Percentiles rank a stretch among this genome's conserved stretches.
phyloP scores from a whole-genome alignment of 805 yeast species.

The Saccharomyces mikatae region DNA sequence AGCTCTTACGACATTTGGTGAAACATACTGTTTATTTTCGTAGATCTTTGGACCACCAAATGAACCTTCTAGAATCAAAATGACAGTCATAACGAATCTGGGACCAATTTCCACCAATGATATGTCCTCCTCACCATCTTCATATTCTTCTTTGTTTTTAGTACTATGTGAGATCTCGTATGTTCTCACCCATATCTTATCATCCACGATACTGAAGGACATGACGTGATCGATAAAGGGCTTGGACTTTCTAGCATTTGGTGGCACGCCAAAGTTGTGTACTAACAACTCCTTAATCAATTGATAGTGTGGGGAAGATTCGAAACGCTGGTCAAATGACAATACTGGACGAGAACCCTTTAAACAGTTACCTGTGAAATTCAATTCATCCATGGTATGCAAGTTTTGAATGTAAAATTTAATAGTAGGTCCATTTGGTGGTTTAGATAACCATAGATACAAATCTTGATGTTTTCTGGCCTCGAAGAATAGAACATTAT shows the following conservation, averaged over 20 bases:
- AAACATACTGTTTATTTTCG: slow-evolving; percentile 92
- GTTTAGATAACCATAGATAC: slow-evolving; percentile 89
- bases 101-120: slow-evolving; percentile 94
- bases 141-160: slow-evolving; percentile 45
- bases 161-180: slow-evolving; percentile 73
- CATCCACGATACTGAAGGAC: slow-evolving; percentile 87
- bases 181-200: slow-evolving; percentile 91
- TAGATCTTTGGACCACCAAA: slow-evolving; percentile 96
- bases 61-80: slow-evolving; percentile 89
- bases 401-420: slow-evolving; percentile 90
- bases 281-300: slow-evolving; percentile 76
- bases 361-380: slow-evolving; percentile 92
- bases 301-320: slow-evolving; percentile 55
- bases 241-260: slow-evolving; percentile 81
- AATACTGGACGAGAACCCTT: slow-evolving; percentile 92
- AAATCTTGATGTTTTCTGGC: slow-evolving; percentile 93
- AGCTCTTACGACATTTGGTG: slow-evolving; percentile 92
- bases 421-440: slow-evolving; percentile 95
- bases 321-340: slow-evolving; percentile 79
- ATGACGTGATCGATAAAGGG: slow-evolving; percentile 94
- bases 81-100: slow-evolving; percentile 84
- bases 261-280: slow-evolving; percentile 92
- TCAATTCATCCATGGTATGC: slow-evolving; percentile 92
- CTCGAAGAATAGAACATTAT: slow-evolving; percentile 87
- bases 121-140: slow-evolving; percentile 46